phyloP scores from a whole-genome alignment of 345 rosid species.

The Nephelium lappaceum region DNA sequence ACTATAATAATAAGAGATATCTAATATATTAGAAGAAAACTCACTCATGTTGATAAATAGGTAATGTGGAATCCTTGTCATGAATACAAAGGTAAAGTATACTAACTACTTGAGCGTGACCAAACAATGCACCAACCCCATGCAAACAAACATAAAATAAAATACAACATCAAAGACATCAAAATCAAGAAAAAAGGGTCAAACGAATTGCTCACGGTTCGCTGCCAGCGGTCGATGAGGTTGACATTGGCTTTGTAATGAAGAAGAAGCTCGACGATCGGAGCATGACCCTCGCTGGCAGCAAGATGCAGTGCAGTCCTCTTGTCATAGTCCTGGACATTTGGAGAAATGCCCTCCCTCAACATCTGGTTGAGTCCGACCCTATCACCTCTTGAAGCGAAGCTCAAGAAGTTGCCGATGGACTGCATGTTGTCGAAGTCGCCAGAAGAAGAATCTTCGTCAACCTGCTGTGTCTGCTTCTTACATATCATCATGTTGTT shows the following conservation, averaged over 20 bases:
- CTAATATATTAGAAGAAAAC: no score
- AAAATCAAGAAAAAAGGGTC: not conserved
- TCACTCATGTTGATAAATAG: no score
- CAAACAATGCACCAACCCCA: no score
- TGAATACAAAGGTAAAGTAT: no score
- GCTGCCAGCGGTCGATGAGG: conserved; percentile 60
- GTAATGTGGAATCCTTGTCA: no score
- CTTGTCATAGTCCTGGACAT: conserved; percentile 63
- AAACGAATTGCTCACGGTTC: conserved; percentile 49
- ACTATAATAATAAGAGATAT: no score
- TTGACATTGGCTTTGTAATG: conserved; percentile 57
- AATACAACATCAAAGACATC: not conserved
- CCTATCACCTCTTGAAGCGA: conserved; percentile 63
- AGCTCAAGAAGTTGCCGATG: conserved; percentile 65
- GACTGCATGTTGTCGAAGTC: conserved; percentile 57
- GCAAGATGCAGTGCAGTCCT: conserved; percentile 69
- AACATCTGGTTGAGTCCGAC: conserved; percentile 70
- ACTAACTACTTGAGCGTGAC: no score
- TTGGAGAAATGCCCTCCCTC: conserved; percentile 50
- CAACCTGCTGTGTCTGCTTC: conserved; percentile 18
- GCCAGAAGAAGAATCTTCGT: conserved; percentile 14
- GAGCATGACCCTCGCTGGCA: conserved; percentile 66
- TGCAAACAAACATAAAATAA: no score
- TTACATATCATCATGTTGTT: conserved; percentile 30
- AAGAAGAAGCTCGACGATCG: conserved; percentile 65